Evolutionary conservation across 2,329 filamentous ascomycete genomes (phyloP).

Genomic region (Ascochyta rabiei): DNA sequence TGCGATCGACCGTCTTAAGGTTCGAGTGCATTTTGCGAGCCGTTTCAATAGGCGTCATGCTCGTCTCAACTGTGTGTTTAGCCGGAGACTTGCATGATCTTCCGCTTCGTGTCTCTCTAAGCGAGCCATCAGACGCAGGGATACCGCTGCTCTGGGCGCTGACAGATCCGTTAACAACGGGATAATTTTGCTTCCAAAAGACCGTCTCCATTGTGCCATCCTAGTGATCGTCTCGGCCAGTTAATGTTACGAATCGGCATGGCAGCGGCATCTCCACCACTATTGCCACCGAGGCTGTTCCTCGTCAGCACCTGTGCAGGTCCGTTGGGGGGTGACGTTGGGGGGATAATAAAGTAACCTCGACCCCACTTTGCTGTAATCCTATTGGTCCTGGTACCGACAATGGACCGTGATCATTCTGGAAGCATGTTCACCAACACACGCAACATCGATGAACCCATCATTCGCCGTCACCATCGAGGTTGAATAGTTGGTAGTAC

Average conservation of each 20-base stretch:
- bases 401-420: background rate
- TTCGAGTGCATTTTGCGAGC: background rate
- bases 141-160: slow-evolving; percentile 31
- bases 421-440: slow-evolving; percentile 9
- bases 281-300: slow-evolving; percentile 19
- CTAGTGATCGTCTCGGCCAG: slow-evolving; percentile 37
- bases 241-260: slow-evolving; percentile 30
- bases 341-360: background rate
- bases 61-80: slow-evolving; percentile 24
- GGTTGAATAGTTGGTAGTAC: background rate
- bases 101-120: slow-evolving; percentile 35
- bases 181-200: slow-evolving; percentile 34
- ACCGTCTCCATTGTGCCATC: slow-evolving; percentile 28
- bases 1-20: background rate
- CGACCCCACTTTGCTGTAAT: background rate
- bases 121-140: slow-evolving; percentile 38
- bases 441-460: background rate
- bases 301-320: slow-evolving; percentile 9
- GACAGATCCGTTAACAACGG: slow-evolving; percentile 32
- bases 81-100: slow-evolving; percentile 44
- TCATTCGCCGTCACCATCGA: background rate
- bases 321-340: background rate
- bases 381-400: background rate
- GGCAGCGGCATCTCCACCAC: slow-evolving; percentile 29
- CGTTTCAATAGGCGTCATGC: background rate